Evolutionary conservation across 2,329 filamentous ascomycete species (phyloP).

Genomic region (Helotiales sp.): DNA sequence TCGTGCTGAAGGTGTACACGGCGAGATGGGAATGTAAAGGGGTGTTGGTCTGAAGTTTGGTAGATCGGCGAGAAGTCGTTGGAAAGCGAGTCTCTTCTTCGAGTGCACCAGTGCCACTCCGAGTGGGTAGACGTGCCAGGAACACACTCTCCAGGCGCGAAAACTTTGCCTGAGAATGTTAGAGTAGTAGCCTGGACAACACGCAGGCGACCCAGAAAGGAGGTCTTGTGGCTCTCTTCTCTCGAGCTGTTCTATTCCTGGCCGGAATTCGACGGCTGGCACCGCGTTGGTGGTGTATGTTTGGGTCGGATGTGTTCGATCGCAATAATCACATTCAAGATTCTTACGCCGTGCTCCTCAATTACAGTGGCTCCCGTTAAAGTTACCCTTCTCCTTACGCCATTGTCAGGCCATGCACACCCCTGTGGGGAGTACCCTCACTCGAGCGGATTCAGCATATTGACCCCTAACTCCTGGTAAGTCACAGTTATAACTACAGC

Average conservation of each 20-base stretch:
- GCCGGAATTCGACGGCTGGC: neutral
- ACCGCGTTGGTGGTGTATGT: neutral
- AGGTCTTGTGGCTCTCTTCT: constrained; percentile 1
- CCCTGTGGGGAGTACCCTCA: neutral
- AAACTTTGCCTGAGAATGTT: constrained; percentile 7
- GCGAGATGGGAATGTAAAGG: neutral
- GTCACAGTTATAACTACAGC: neutral
- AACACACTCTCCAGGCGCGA: neutral
- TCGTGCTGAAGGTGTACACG: too few species aligned
- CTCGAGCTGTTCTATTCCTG: neutral
- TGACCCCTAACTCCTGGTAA: neutral
- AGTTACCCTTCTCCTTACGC: neutral
- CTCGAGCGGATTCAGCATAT: neutral
- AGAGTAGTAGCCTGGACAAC: neutral
- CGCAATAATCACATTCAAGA: neutral
- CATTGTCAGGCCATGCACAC: neutral
- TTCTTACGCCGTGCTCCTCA: neutral
- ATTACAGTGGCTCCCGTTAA: neutral
- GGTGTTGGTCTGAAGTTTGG: neutral
- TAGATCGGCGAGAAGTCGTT: neutral
- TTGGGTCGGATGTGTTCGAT: neutral
- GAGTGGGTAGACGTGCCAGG: neutral
- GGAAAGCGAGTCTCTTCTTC: neutral
- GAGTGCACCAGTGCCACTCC: neutral
- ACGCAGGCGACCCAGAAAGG: neutral